A percentile compares a stretch with the other conserved stretches of the same genome.
These are phyloP conservation scores for Neurospora sp. DNA, from an alignment of 495 filamentous ascomycete genomes.

Conservation along the genomic window DNA sequence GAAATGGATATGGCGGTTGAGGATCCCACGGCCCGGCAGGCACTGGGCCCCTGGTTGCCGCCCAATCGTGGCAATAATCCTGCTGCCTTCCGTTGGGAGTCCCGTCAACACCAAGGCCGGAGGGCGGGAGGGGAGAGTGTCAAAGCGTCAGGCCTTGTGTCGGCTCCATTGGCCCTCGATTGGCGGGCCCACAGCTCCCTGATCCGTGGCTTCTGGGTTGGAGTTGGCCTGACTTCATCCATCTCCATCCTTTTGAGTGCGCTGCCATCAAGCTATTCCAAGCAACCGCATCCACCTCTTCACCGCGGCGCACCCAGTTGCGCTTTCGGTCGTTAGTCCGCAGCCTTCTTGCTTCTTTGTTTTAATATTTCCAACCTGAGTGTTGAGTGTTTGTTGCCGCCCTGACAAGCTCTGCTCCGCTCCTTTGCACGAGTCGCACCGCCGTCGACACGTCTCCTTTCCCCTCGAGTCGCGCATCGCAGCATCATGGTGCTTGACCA, in stretches of 20 bases:
- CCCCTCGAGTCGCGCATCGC: slow-evolving; percentile 4
- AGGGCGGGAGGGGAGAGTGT: background rate
- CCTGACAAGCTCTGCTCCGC: background rate
- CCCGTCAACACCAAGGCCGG: background rate
- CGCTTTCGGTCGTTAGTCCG: background rate
- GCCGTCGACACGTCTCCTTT: background rate
- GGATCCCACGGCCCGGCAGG: background rate
- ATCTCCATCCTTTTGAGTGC: background rate
- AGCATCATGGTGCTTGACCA: slow-evolving; percentile 20
- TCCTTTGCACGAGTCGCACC: background rate
- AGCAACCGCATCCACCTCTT: background rate
- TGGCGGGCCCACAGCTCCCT: background rate
- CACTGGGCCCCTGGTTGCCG: background rate
- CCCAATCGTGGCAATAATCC: background rate
- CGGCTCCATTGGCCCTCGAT: background rate
- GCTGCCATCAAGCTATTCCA: background rate
- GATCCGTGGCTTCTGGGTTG: background rate
- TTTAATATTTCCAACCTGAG: background rate
- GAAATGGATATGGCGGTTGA: background rate
- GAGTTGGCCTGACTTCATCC: background rate
- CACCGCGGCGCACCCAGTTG: background rate
- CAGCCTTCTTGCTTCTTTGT: background rate
- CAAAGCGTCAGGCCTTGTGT: background rate
- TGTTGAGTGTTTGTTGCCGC: background rate
- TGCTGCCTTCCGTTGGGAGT: background rate